phyloP scores from a whole-genome alignment of 2,329 filamentous ascomycete genomes.

The Graphilbum fragrans region DNA sequence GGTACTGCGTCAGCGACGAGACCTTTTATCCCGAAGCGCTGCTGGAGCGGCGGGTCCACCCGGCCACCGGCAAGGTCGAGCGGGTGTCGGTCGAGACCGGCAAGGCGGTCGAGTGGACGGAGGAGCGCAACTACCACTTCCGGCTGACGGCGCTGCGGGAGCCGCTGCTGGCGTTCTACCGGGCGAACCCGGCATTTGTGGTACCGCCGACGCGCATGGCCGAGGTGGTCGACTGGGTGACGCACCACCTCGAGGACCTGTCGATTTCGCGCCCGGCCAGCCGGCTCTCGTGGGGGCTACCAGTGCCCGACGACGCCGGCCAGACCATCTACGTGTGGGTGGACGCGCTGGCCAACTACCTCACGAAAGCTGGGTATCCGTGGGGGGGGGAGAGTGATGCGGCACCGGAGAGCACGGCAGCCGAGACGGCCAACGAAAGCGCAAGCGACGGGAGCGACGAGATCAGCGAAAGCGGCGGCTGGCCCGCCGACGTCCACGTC shows the following conservation, averaged over 20 bases:
- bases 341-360: constrained; percentile 88
- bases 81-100: constrained; percentile 80
- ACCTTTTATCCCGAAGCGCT: constrained; percentile 78
- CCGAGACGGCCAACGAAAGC: not conserved
- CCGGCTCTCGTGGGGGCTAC: constrained; percentile 77
- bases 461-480: constrained; percentile 41
- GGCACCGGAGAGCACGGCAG: not conserved
- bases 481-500: constrained; percentile 87
- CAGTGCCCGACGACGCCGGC: constrained; percentile 67
- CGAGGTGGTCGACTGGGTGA: constrained; percentile 68
- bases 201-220: constrained; percentile 59
- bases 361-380: constrained; percentile 79
- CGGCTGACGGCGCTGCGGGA: constrained; percentile 72
- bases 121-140: constrained; percentile 92
- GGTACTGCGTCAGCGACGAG: constrained; percentile 96
- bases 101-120: constrained; percentile 88
- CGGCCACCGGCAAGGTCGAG: constrained; percentile 68
- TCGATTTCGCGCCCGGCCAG: constrained; percentile 69
- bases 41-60: constrained; percentile 63
- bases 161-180: constrained; percentile 68
- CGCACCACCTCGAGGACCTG: constrained; percentile 68
- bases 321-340: constrained; percentile 99
- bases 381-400: constrained; percentile 43
- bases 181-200: constrained; percentile 66
- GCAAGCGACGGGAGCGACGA: too few species aligned